phyloP scores from a whole-genome alignment of 345 rosid genomes.

The Arabidopsis thaliana region TAIR10.1 NC_003075.7:16000501-16001000 shows the following conservation, averaged over 20 bases:
- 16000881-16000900: too few relatives aligned
- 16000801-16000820: neutral
- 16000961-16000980: neutral
- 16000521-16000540: conserved; percentile 54
- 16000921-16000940: neutral
- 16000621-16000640: neutral
- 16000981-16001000: neutral
- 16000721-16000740: neutral
- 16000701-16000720: neutral
- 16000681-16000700: neutral
- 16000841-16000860: neutral
- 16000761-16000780: neutral
- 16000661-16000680: neutral
- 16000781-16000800: neutral
- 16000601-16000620: conserved; percentile 47
- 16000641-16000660: neutral
- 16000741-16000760: neutral
- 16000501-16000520: conserved; percentile 71
- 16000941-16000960: neutral
- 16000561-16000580: conserved; percentile 70
- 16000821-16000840: neutral
- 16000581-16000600: conserved; percentile 67
- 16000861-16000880: neutral
- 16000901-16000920: neutral
- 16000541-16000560: conserved; percentile 80